Evolutionary conservation across 129 eudicot genomes (phyloP), one percentile per base, ranked within the genome.

Genomic region (Lactuca sativa): DNA sequence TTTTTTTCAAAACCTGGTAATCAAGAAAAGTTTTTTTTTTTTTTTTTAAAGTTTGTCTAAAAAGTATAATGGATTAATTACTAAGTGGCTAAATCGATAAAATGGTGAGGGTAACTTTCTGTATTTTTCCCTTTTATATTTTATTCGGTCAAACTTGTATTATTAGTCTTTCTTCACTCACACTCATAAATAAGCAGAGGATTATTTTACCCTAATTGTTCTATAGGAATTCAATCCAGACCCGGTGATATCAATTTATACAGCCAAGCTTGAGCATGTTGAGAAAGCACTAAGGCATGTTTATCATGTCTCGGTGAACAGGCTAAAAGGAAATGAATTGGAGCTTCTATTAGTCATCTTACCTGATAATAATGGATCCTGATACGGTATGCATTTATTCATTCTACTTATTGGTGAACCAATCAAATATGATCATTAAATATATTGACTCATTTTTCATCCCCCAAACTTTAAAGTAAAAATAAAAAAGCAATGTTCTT

Each of bases 321-420:
- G 73, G 68, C 86, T 76, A 14, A 85, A 76, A n/a, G 90, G 86
- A 36, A 80, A 78, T 77, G 96, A 85, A 76, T 36, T 88, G 71
- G 96, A 88, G 58, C 67, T 88, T 64, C 86, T 88, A 59, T 78
- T 88, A 47, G 89, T 88, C 68, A 83, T 88, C 49, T 86, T 88
- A 5, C 95, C 95, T 0, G 95, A 88, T 83, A 88, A 78, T 70
- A 88, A 88, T 58, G 95, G 95, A 59, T 75, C 89, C 63, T 56
- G 85, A 43, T 88, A 88, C 44, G 96, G 96, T 88, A 83, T 48
- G 72, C 13, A 18, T 47, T 44, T 38, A 56, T 73, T 52, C 25
- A 37, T 33, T 21, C 9, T 36, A 4, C 18, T 43, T 40, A 40
- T 66, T 67, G 2, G 30, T 25, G 30, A 25, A 25, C 30, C 30